A percentile compares a stretch with the other conserved stretches of the same genome.
phyloP scores from a whole-genome alignment of 495 filamentous ascomycete species.

The Entonaema liquescens region DNA sequence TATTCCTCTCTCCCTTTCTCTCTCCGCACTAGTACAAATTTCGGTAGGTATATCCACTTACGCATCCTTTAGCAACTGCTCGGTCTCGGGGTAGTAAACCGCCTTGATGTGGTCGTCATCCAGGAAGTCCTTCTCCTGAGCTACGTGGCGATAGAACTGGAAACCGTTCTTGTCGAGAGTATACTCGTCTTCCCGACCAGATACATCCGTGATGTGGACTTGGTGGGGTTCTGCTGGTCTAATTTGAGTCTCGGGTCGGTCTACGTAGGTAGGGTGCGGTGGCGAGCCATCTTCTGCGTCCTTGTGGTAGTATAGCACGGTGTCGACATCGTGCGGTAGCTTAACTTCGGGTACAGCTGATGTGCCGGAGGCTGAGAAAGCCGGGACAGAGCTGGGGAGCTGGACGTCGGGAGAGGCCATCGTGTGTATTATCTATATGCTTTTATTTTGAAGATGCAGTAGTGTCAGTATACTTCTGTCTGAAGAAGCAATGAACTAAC shows the following conservation, averaged over 20 bases:
- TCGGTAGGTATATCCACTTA: constrained; percentile 49
- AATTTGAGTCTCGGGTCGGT: constrained; percentile 60
- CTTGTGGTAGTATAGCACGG: constrained; percentile 68
- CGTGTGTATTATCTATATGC: background rate
- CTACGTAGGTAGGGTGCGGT: constrained; percentile 59
- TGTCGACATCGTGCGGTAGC: constrained; percentile 56
- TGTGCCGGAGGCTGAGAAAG: constrained; percentile 23
- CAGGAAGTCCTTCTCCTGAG: constrained; percentile 67
- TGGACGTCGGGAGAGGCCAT: constrained; percentile 47
- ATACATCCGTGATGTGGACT: constrained; percentile 54
- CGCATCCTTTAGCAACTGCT: constrained; percentile 70
- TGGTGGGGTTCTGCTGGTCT: constrained; percentile 49
- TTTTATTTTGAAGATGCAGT: background rate
- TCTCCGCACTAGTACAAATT: too few species aligned
- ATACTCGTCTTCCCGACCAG: constrained; percentile 50
- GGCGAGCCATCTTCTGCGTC: constrained; percentile 66
- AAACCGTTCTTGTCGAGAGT: constrained; percentile 56
- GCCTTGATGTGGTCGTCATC: constrained; percentile 75
- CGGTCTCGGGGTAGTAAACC: constrained; percentile 72
- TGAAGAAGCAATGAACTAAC: background rate
- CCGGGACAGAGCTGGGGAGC: constrained; percentile 28
- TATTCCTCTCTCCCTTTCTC: background rate
- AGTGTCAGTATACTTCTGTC: background rate
- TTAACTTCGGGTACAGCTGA: background rate
- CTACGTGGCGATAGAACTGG: constrained; percentile 49